These are phyloP conservation scores for Cnidoscolus chayamansa DNA, from an alignment of 441 rosid species.

Conservation along the genomic window DNA sequence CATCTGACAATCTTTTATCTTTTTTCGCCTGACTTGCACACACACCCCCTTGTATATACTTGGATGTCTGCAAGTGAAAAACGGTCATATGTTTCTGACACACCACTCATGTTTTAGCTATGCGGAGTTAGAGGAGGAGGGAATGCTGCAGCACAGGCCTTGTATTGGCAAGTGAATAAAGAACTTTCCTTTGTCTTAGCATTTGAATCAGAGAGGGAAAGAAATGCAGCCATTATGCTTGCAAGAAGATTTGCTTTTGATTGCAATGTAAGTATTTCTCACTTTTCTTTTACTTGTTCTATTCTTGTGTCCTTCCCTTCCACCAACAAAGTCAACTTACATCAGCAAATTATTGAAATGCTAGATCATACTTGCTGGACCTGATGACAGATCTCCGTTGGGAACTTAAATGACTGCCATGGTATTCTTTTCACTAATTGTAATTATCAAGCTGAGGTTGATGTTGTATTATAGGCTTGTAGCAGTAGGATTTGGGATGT, in stretches of 20 bases:
- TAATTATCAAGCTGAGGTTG: slow-evolving; percentile 39
- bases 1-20: not conserved
- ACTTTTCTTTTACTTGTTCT: not conserved
- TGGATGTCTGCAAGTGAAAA: not conserved
- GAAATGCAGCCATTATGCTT: slow-evolving; percentile 90
- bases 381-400: slow-evolving; percentile 64
- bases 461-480: slow-evolving; percentile 40
- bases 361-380: slow-evolving; percentile 82
- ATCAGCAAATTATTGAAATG: slow-evolving; percentile 25
- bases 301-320: not conserved
- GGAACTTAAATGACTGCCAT: slow-evolving; percentile 27
- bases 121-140: slow-evolving; percentile 99
- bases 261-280: slow-evolving; percentile 67
- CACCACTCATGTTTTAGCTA: slow-evolving; percentile 41
- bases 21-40: not conserved
- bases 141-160: slow-evolving; percentile 91
- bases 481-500: slow-evolving; percentile 30
- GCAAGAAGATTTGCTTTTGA: slow-evolving; percentile 91
- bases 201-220: slow-evolving; percentile 82
- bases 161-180: slow-evolving; percentile 86
- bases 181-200: slow-evolving; percentile 73
- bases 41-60: not conserved
- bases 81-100: slow-evolving; percentile 14
- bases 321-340: not conserved
- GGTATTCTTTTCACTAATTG: slow-evolving; percentile 31